Base-by-base conservation (phyloP, 129 eudicot genomes). In the Helianthus tuberosus region DNA sequence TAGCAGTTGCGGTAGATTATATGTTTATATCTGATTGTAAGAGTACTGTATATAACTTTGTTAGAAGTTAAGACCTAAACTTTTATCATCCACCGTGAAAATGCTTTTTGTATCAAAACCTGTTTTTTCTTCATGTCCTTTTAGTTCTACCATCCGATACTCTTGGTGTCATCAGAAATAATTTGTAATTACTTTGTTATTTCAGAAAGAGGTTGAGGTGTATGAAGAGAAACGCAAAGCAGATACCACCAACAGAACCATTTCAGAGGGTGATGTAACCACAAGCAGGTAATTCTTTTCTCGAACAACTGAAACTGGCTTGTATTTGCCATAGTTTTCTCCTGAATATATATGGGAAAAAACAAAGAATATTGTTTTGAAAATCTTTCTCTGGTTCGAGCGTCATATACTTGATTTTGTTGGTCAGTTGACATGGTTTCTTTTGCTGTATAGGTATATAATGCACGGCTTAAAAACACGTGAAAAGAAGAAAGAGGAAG, bases 131-230 rank as follows among this genome's bases (percentile, higher is more conserved):
- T 52, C 58, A 52, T 52, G 58, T 8, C 20, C 58, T n/a, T 52
- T n/a, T n/a, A 52, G 58, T 23, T 57, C 36, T 57, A 23, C 63
- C n/a, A 57, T 4, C 9, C 8, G 3, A 2, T 57, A 57, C n/a
- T 3, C 23, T 20, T 20, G 23, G 23, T 20, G 23, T 20, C 23
- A 20, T 20, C 23, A 20, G 23, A 20, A 20, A 0, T 20, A 20
- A 20, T 20, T 20, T 20, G 11, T 32, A 63, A n/a, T 39, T 54
- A 14, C 39, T 61, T 38, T 79, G 13, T 44, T 76, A 47, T 72
- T 66, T 75, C 91, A 94, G 98, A 94, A 85, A 77, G 97, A 88
- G 84, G 86, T 88, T 20, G 93, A 90, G 79, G 81, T 53, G 35
- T 11, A 73, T 17, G 84, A 82, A 75, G 72, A 20, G 13, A 80